Conservation (phyloP, 73 alveolate species). For the Blepharisma japonicum region DNA sequence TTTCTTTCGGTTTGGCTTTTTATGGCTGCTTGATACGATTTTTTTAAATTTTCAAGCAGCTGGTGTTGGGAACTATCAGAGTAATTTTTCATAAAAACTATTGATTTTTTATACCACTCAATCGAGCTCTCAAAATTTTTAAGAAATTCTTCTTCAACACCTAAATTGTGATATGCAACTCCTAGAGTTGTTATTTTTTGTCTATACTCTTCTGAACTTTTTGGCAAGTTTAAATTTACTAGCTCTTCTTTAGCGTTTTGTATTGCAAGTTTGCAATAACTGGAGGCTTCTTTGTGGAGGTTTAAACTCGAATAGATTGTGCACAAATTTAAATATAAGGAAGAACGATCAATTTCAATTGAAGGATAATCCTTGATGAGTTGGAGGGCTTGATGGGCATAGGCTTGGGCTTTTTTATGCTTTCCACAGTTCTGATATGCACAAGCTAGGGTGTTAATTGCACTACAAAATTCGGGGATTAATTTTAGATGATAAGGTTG, state of each 20-base stretch:
- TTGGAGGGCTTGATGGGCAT: conserved; percentile 60
- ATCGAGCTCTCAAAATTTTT: conserved; percentile 25
- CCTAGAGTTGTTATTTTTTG: conserved; percentile 63
- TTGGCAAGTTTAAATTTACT: background rate
- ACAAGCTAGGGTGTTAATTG: background rate
- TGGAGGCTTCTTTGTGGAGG: conserved; percentile 70
- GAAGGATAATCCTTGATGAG: conserved; percentile 38
- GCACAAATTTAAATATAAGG: conserved; percentile 72
- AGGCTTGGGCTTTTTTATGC: conserved; percentile 46
- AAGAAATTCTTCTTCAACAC: conserved; percentile 76
- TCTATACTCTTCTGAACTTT: conserved; percentile 34
- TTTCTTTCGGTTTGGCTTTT: too few relatives aligned
- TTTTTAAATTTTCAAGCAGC: conserved; percentile 2
- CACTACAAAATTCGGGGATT: background rate
- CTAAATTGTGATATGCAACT: conserved; percentile 82
- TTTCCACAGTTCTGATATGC: conserved; percentile 36
- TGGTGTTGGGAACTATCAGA: background rate
- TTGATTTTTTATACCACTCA: conserved; percentile 13
- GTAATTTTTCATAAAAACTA: conserved; percentile 8
- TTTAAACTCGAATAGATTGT: conserved; percentile 62
- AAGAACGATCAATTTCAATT: conserved; percentile 39
- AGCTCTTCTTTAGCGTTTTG: conserved; percentile 28
- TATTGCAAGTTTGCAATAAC: conserved; percentile 13
- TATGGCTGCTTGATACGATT: conserved; percentile 2
- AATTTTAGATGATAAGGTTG: background rate